A percentile compares a stretch with the other conserved stretches of the same genome.
Evolutionary conservation across 176 grass and related monocot species (phyloP).

Genomic region (Zoysia japonica): DNA sequence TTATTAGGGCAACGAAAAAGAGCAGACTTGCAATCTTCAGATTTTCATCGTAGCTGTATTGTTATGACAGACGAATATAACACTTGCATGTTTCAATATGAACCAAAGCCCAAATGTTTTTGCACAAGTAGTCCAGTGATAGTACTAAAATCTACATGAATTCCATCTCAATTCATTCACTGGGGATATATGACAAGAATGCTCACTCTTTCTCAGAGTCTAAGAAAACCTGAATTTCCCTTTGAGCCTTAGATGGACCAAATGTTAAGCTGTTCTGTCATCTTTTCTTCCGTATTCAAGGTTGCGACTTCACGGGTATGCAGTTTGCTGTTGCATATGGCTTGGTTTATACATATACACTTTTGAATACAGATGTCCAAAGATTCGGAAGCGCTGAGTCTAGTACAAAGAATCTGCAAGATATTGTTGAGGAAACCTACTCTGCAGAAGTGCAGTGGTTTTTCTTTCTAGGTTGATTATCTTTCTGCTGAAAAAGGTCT

Average conservation of each 20-base stretch:
- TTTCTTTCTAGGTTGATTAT: slow-evolving; percentile 23
- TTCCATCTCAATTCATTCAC: neutral
- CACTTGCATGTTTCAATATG: neutral
- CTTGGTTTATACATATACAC: neutral
- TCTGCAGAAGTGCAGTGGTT: slow-evolving; percentile 11
- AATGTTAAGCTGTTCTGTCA: neutral
- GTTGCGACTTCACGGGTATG: neutral
- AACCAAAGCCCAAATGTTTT: neutral
- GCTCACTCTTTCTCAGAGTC: neutral
- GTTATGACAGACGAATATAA: neutral
- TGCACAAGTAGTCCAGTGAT: neutral
- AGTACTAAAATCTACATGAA: neutral
- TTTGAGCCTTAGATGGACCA: neutral
- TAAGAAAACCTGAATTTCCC: neutral
- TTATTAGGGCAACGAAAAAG: neutral
- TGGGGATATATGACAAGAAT: neutral
- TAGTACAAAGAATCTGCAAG: slow-evolving; percentile 12
- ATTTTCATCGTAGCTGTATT: neutral
- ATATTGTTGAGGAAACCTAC: neutral
- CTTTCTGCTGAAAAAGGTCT: neutral
- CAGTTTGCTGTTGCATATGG: neutral
- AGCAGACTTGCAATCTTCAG: neutral
- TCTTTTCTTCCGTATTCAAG: neutral
- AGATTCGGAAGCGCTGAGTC: neutral
- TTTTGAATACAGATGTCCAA: slow-evolving; percentile 3